phyloP scores from a whole-genome alignment of 306 rosid genomes.

The Lupinus albus region DNA sequence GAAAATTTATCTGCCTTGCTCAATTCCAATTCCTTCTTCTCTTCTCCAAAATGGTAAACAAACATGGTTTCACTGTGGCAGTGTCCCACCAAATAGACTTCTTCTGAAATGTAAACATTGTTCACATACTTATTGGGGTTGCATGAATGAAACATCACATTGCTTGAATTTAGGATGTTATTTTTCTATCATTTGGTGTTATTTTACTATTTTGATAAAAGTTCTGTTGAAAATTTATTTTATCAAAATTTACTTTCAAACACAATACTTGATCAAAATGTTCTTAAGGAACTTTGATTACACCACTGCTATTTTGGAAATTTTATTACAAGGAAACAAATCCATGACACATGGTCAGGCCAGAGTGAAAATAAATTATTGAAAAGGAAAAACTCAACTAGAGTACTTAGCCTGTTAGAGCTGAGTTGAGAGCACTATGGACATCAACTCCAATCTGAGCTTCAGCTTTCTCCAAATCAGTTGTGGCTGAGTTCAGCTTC shows the following conservation, averaged over 20 bases:
- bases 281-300: conserved; percentile 48
- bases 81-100: no score
- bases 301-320: conserved; percentile 16
- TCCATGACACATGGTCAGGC: conserved; percentile 24
- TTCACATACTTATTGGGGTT: no score
- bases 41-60: no score
- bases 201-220: no score
- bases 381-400: conserved; percentile 37
- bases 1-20: no score
- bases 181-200: no score
- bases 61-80: no score
- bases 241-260: conserved; percentile 54
- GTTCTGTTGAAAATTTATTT: conserved; percentile 55
- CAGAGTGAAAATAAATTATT: neutral
- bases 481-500: conserved; percentile 86
- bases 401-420: conserved; percentile 65
- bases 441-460: conserved; percentile 97
- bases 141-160: no score
- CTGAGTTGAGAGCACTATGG: conserved; percentile 82
- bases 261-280: conserved; percentile 35
- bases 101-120: no score
- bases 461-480: conserved; percentile 97
- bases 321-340: conserved; percentile 32
- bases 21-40: no score
- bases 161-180: no score